A percentile compares a stretch with the other conserved stretches of the same genome.
Conservation (phyloP, 2,329 filamentous ascomycete species). For the Rachicladosporium sp. region DNA sequence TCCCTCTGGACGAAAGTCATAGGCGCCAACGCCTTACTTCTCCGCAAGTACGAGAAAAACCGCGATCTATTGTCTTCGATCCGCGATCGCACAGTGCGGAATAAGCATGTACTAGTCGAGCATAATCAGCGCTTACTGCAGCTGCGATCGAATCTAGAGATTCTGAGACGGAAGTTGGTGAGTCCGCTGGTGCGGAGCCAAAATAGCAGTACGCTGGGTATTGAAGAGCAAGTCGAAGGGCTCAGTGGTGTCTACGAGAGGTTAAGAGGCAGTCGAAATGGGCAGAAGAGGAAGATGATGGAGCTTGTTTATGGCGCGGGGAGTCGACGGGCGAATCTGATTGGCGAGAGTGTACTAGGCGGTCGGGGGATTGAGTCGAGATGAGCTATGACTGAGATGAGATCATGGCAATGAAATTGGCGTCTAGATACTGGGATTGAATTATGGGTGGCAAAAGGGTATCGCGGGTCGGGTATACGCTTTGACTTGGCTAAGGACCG, state of each 20-base stretch:
- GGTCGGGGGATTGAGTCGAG: too few relatives aligned
- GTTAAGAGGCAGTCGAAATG: slow-evolving; percentile 60
- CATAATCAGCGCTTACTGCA: slow-evolving; percentile 76
- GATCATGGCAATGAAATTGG: too few relatives aligned
- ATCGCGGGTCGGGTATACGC: too few relatives aligned
- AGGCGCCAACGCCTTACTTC: slow-evolving; percentile 57
- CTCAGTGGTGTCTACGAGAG: slow-evolving; percentile 69
- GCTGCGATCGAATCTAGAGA: slow-evolving; percentile 77
- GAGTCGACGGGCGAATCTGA: slow-evolving; percentile 8
- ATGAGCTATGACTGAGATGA: too few relatives aligned
- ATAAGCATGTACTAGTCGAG: slow-evolving; percentile 75
- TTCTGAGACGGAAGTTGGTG: slow-evolving; percentile 69
- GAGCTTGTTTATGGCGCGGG: slow-evolving; percentile 21
- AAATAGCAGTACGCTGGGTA: slow-evolving; percentile 54
- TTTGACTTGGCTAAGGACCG: too few relatives aligned
- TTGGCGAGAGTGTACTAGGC: too few relatives aligned
- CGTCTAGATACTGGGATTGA: too few relatives aligned
- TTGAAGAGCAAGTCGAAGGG: slow-evolving; percentile 78
- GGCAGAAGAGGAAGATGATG: slow-evolving; percentile 41
- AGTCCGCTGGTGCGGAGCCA: slow-evolving; percentile 66
- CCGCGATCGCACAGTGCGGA: slow-evolving; percentile 68
- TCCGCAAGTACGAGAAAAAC: slow-evolving; percentile 91
- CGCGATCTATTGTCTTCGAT: slow-evolving; percentile 65
- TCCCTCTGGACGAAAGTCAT: slow-evolving; percentile 78
- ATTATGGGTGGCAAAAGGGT: too few relatives aligned